Base-by-base conservation (phyloP, 139 green algal genomes). In the Chlorella sorokiniana region DNA sequence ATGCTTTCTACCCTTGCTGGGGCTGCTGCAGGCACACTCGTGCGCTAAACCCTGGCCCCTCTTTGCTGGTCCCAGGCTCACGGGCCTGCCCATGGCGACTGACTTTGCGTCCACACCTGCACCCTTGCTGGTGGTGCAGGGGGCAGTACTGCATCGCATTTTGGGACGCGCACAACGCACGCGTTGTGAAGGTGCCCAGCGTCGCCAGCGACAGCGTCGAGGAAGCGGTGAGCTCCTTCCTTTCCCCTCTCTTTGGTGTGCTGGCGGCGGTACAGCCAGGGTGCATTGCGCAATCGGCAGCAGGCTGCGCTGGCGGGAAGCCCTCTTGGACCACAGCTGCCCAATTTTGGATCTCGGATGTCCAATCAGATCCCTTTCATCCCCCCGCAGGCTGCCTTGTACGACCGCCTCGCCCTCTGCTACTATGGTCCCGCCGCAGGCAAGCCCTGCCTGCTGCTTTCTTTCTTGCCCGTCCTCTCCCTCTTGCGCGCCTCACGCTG, bases 351-450 rank as follows among this genome's bases (percentile, higher is more conserved):
- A n/a, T n/a, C n/a, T n/a, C n/a, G n/a, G n/a, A n/a, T n/a, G n/a
- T n/a, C n/a, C n/a, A n/a, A n/a, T n/a, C n/a, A n/a, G 5, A 9
- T 22, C 69, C 6, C 10, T 3, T 38, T 6, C 4, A 14, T 76
- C 0, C 42, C 29, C 48, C 1, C 44, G 71, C 74, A 71, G 45
- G 81, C 81, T 5, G 42, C 14, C n/a, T 23, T 84, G 56, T 85
- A 85, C 72, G 81, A 85, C 65, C 31, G 29, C 0, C 20, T 84
- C 2, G 81, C 81, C 2, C 37, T 76, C 2, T 61, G 45, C 63
- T 85, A 85, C 42, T 72, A 62, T n/a, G 72, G 48, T 4, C 25
- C 69, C 7, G 45, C 54, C 3, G 73, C 73, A 69, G 73, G 73
- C 56, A 65, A 33, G 56, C n/a, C 6, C 56, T 31, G 56, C 16